Evolutionary conservation across 441 rosid species (phyloP).

Genomic region (Erysimum cheiri): DNA sequence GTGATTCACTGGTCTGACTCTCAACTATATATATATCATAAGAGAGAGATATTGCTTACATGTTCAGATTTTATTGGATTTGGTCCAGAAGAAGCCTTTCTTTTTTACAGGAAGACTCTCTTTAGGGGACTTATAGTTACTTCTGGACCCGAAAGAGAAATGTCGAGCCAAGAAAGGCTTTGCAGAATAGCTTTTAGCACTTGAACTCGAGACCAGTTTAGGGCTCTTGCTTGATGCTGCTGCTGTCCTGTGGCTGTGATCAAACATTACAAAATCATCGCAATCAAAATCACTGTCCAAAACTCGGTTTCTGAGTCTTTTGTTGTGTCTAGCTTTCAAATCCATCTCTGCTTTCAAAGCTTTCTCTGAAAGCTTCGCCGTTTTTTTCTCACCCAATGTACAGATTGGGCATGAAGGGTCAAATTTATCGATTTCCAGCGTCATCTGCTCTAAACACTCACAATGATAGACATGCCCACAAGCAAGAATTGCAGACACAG

Average conservation of each 20-base stretch:
- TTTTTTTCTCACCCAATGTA: slow-evolving; percentile 83
- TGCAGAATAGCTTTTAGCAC: slow-evolving; percentile 59
- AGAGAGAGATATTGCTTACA: slow-evolving; percentile 23
- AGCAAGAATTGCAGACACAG: slow-evolving; percentile 73
- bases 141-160: slow-evolving; percentile 82
- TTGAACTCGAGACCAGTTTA: slow-evolving; percentile 68
- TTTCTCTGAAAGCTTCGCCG: slow-evolving; percentile 76
- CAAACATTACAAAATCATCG: slow-evolving; percentile 52
- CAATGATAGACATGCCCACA: slow-evolving; percentile 98
- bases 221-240: slow-evolving; percentile 55
- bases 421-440: slow-evolving; percentile 76
- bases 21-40: background rate
- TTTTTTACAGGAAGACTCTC: slow-evolving; percentile 59
- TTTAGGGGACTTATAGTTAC: slow-evolving; percentile 49
- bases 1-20: background rate
- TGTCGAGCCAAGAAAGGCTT: slow-evolving; percentile 72
- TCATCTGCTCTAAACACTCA: slow-evolving; percentile 94
- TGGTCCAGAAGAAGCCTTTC: slow-evolving; percentile 91
- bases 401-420: slow-evolving; percentile 96
- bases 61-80: slow-evolving; percentile 73
- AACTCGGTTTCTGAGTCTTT: slow-evolving; percentile 72
- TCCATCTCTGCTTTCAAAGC: slow-evolving; percentile 82
- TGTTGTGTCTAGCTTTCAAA: slow-evolving; percentile 60
- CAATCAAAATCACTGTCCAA: slow-evolving; percentile 65
- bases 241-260: slow-evolving; percentile 50